A percentile compares a stretch with the other conserved stretches of the same genome.
Conservation (phyloP, 2,329 filamentous ascomycete species). For the Aspergillus pseudoglaucus region DNA sequence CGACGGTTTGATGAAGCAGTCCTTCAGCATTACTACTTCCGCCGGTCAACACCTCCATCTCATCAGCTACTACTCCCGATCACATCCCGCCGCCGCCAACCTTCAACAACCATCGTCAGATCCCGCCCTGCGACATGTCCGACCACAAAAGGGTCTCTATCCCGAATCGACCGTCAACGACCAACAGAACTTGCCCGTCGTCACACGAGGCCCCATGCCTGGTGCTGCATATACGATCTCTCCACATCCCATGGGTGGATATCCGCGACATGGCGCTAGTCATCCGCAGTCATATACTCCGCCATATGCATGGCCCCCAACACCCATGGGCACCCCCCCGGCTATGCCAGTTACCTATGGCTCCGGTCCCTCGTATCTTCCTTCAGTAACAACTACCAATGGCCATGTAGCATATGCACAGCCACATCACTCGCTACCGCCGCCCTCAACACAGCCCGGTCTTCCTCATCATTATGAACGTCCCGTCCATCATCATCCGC, state of each 20-base stretch:
- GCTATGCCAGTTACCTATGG: conserved; percentile 31
- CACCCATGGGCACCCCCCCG: conserved; percentile 40
- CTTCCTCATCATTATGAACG: conserved; percentile 29
- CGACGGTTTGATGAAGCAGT: conserved; percentile 98
- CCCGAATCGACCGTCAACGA: conserved; percentile 92
- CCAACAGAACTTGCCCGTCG: conserved; percentile 68
- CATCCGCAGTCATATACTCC: conserved; percentile 36
- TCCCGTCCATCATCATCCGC: conserved; percentile 20
- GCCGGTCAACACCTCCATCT: conserved; percentile 87
- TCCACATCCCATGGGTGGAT: conserved; percentile 50
- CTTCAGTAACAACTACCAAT: conserved; percentile 25
- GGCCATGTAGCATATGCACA: conserved; percentile 28
- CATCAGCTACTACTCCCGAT: conserved; percentile 92
- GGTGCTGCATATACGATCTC: conserved; percentile 49
- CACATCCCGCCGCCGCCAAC: conserved; percentile 63
- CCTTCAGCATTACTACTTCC: conserved; percentile 95
- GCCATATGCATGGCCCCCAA: conserved; percentile 40
- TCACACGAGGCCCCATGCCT: conserved; percentile 67
- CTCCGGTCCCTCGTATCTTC: conserved; percentile 28
- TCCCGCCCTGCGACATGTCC: conserved; percentile 69
- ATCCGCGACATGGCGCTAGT: conserved; percentile 39
- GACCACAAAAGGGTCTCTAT: conserved; percentile 90
- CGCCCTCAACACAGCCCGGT: conserved; percentile 19
- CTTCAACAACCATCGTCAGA: conserved; percentile 79
- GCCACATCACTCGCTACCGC: conserved; percentile 19